Base-by-base conservation (phyloP, 257 asterid genomes). In the Coffea eugenioides region DNA sequence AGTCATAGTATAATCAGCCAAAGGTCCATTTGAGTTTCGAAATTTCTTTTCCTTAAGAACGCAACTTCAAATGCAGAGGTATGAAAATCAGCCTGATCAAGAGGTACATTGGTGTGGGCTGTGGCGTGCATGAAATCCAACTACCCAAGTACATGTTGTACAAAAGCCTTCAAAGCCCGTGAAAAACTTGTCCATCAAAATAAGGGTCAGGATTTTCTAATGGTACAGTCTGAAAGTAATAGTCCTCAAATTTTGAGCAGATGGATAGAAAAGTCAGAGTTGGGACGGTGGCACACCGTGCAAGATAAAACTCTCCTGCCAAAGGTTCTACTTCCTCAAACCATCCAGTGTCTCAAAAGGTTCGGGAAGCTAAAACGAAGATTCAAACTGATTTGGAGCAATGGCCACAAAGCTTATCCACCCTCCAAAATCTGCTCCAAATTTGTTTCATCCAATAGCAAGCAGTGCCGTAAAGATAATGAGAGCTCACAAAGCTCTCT, bases 371-470 rank as follows among this genome's bases (percentile, higher is more conserved):
- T 21, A 18, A 25, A 27, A 16, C 61, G 71, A 79, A 70, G 15
- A 69, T 2, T 18, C 6, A 76, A 34, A 71, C 36, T 49, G 43
- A 23, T 61, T 71, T 59, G 59, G 57, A 69, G 6, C 25, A 74
- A 90, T 93, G 97, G 90, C 90, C 69, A 82, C 90, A 75, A 88
- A 81, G 88, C 82, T 85, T 73, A 79, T 87, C 81, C 90, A 86
- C 67, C 84, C 92, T 80, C 87, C 91, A 84, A 79, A 84, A 82
- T 83, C 87, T 70, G 81, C 82, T 82, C 80, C 87, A 79, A 89
- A 83, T 82, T 72, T 87, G 79, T 77, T 73, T 85, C 87, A 88
- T 77, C 90, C 88, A 62, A 75, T 80, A 67, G 81, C 90, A 81
- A 64, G 66, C 41, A 20, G 57, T 54, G 4, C 87, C 54, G 51